Conservation (phyloP, 1,284 basidiomycete species). For the Ceratobasidium sp. region DNA sequence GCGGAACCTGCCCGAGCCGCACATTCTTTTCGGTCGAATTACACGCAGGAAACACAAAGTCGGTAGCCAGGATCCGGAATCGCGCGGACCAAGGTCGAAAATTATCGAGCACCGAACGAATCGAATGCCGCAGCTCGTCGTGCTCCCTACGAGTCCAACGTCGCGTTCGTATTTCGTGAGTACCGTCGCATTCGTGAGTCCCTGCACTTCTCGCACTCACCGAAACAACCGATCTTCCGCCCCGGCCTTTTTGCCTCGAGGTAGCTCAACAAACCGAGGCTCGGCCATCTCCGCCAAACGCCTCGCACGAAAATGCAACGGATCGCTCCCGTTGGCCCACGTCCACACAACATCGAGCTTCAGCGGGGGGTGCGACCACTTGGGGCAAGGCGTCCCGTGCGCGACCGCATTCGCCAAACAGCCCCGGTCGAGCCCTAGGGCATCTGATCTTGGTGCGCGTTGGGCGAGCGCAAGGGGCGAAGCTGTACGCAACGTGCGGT, state of each 20-base stretch:
- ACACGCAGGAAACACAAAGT: slow-evolving; percentile 38
- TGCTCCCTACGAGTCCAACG: slow-evolving; percentile 32
- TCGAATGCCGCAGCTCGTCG: slow-evolving; percentile 41
- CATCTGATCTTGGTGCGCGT: background rate
- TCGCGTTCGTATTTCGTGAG: background rate
- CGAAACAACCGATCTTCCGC: slow-evolving; percentile 32
- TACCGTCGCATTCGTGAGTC: too few relatives aligned
- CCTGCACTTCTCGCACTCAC: too few relatives aligned
- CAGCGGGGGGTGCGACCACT: background rate
- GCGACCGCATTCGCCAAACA: slow-evolving; percentile 12
- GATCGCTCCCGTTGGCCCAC: slow-evolving; percentile 41
- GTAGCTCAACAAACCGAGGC: slow-evolving; percentile 15
- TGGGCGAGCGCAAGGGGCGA: background rate
- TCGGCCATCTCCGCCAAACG: slow-evolving; percentile 33
- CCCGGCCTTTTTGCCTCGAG: slow-evolving; percentile 34
- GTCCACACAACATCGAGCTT: slow-evolving; percentile 40
- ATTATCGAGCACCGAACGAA: slow-evolving; percentile 39
- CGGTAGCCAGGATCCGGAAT: slow-evolving; percentile 37
- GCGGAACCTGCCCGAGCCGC: slow-evolving; percentile 39
- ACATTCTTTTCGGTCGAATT: slow-evolving; percentile 3
- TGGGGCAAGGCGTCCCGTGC: slow-evolving; percentile 4
- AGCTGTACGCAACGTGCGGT: slow-evolving; percentile 8
- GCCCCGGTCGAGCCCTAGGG: slow-evolving; percentile 2
- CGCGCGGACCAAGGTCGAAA: slow-evolving; percentile 32
- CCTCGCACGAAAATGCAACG: slow-evolving; percentile 30